phyloP scores from a whole-genome alignment of 257 asterid genomes.

The Rauvolfia tetraphylla region DNA sequence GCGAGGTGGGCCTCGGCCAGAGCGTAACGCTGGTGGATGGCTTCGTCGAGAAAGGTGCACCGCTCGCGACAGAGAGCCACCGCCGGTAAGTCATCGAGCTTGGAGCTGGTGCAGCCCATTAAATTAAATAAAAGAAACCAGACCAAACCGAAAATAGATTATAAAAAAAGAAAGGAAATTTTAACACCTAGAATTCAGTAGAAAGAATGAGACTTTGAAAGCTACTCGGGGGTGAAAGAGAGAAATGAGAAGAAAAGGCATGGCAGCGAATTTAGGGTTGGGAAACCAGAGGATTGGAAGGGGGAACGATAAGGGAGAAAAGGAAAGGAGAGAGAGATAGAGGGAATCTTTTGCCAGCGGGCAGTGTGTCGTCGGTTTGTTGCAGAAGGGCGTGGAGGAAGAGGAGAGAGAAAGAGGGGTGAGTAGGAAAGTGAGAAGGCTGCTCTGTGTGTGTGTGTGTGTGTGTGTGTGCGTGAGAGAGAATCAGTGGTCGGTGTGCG shows the following conservation, averaged over 20 bases:
- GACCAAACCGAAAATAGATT: neutral
- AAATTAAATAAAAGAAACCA: neutral
- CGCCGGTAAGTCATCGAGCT: conserved; percentile 89
- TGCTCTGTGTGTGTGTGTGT: conserved; percentile 7
- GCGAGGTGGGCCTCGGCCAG: conserved; percentile 80
- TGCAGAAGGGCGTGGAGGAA: conserved; percentile 7
- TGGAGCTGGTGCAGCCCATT: conserved; percentile 88
- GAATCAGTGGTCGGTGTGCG: conserved; percentile 13
- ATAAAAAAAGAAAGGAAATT: conserved; percentile 5
- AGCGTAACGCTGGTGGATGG: conserved; percentile 72
- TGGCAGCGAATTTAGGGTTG: conserved; percentile 32
- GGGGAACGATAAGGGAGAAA: conserved; percentile 12
- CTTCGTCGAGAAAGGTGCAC: conserved; percentile 72
- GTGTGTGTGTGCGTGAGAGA: conserved; percentile 21
- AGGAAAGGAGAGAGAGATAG: conserved; percentile 17
- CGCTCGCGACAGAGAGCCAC: conserved; percentile 82
- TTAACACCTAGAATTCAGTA: neutral
- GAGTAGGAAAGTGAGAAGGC: conserved; percentile 2
- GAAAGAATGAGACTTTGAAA: neutral
- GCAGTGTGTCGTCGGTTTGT: conserved; percentile 45
- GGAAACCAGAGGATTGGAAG: conserved; percentile 13
- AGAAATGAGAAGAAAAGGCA: conserved; percentile 25
- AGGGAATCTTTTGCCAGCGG: conserved; percentile 43
- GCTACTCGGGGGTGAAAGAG: neutral
- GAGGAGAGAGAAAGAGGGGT: neutral